Evolutionary conservation across 2,329 filamentous ascomycete species (phyloP).

Genomic region (Alternaria sp.): DNA sequence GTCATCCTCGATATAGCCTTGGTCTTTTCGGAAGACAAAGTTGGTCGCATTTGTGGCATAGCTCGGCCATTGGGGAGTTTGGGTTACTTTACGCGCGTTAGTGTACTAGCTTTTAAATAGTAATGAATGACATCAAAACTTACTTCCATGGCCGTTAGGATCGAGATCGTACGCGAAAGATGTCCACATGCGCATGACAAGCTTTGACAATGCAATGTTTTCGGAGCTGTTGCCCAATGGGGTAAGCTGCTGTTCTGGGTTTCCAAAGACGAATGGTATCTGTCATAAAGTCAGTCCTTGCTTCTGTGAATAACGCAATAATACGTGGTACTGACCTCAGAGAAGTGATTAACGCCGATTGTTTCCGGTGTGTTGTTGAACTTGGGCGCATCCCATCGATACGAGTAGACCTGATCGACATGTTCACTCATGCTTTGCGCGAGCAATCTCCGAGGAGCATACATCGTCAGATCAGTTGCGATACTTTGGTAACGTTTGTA

Average conservation of each 20-base stretch:
- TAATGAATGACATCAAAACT: neutral
- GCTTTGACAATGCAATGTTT: slow-evolving; percentile 27
- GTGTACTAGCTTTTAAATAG: neutral
- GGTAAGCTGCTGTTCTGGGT: slow-evolving; percentile 33
- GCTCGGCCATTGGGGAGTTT: slow-evolving; percentile 23
- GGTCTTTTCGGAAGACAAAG: slow-evolving; percentile 37
- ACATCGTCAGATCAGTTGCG: slow-evolving; percentile 38
- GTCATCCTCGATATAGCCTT: slow-evolving; percentile 36
- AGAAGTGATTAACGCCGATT: slow-evolving; percentile 40
- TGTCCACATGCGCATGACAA: slow-evolving; percentile 41
- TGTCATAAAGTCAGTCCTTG: slow-evolving; percentile 13
- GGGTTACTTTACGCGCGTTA: slow-evolving; percentile 16
- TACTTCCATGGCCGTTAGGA: slow-evolving; percentile 37
- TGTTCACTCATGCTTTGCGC: slow-evolving; percentile 32
- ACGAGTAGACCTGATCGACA: slow-evolving; percentile 31
- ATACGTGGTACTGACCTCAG: slow-evolving; percentile 25
- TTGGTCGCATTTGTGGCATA: slow-evolving; percentile 28
- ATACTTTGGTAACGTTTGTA: slow-evolving; percentile 39
- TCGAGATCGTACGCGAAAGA: slow-evolving; percentile 38
- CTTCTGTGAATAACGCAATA: no score
- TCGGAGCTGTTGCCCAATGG: slow-evolving; percentile 32
- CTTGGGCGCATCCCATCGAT: slow-evolving; percentile 41
- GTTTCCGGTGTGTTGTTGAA: slow-evolving; percentile 36
- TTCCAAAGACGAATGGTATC: slow-evolving; percentile 42
- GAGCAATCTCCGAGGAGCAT: slow-evolving; percentile 32